Evolutionary conservation across 192 early-diverging fungal species (phyloP).

Genomic region (Borealophlyctis nickersoniae): DNA sequence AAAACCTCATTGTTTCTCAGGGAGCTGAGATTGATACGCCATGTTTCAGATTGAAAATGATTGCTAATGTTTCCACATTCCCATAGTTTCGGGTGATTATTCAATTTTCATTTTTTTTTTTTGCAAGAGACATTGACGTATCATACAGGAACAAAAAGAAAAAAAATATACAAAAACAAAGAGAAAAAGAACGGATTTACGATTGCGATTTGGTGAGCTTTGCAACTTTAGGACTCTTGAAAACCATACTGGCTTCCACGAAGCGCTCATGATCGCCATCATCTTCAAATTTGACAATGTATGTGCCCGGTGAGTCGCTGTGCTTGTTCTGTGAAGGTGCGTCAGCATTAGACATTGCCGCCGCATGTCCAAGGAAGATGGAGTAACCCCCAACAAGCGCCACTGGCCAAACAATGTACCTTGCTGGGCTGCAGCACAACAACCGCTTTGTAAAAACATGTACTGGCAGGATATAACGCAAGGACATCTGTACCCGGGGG

Average conservation of each 20-base stretch:
- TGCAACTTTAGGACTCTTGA: conserved; percentile 25
- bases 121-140: too few relatives aligned
- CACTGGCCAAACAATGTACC: conserved; percentile 24
- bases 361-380: background rate
- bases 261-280: conserved; percentile 32
- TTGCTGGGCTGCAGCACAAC: conserved; percentile 33
- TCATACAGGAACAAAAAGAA: background rate
- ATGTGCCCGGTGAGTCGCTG: conserved; percentile 4
- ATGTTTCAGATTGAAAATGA: too few relatives aligned
- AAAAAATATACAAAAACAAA: background rate
- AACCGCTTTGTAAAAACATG: conserved; percentile 46
- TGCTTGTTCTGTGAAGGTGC: conserved; percentile 12
- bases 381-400: background rate
- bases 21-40: too few relatives aligned
- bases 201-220: background rate
- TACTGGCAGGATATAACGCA: conserved; percentile 42
- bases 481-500: conserved; percentile 37
- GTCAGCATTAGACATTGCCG: background rate
- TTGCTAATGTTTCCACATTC: too few relatives aligned
- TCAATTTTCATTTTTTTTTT: too few relatives aligned
- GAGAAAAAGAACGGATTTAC: background rate
- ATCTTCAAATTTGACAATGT: conserved; percentile 45
- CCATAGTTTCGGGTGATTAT: too few relatives aligned
- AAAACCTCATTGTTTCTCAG: too few relatives aligned
- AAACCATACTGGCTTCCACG: conserved; percentile 22